Evolutionary conservation across 805 yeast species (phyloP).

Genomic region (Starmerella vaccinii): DNA sequence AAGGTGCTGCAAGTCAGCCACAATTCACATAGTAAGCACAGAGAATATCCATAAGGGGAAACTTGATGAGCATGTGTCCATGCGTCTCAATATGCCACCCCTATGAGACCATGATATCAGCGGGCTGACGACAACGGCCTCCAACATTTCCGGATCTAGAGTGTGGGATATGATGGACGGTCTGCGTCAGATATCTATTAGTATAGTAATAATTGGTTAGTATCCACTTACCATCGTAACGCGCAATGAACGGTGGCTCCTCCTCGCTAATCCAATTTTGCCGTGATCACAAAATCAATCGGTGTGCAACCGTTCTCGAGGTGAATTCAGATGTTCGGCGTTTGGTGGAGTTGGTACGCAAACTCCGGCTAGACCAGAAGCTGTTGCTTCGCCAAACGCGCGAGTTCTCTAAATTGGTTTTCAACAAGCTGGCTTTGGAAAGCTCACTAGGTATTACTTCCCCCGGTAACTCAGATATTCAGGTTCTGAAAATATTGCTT

Average conservation of each 20-base stretch:
- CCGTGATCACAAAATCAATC: neutral
- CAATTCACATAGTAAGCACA: too few species aligned
- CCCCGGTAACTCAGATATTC: neutral
- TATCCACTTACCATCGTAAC: too few species aligned
- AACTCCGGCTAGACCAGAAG: neutral
- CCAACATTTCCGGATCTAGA: neutral
- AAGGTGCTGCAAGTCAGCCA: neutral
- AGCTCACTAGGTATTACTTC: neutral
- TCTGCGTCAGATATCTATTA: too few species aligned
- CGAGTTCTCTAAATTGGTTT: conserved; percentile 10
- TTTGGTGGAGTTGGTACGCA: neutral
- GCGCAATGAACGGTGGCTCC: too few species aligned
- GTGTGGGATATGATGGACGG: neutral
- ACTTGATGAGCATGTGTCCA: too few species aligned
- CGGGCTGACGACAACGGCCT: neutral
- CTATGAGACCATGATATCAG: neutral
- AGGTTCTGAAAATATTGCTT: neutral
- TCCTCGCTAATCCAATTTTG: neutral
- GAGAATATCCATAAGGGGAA: too few species aligned
- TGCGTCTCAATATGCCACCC: neutral
- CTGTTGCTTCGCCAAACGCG: neutral
- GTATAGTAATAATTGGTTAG: too few species aligned
- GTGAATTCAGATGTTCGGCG: conserved; percentile 4
- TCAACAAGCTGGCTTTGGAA: conserved; percentile 15
- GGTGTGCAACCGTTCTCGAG: neutral